Base-by-base conservation (phyloP, 106 monocot genomes). In the Dendrobium chrysotoxum region DNA sequence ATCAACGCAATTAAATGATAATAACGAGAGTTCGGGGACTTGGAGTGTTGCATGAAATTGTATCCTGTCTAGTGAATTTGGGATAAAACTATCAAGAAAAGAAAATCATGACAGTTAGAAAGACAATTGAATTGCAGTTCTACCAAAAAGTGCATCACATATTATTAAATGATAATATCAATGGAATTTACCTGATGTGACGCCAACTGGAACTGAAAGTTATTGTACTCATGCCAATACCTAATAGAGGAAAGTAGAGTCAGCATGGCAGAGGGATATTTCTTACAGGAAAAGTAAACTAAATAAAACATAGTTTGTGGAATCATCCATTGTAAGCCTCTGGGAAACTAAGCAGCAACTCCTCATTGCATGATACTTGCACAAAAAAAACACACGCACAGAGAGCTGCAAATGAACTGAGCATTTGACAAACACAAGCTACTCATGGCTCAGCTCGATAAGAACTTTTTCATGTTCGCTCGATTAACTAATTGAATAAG, bases 181-280 rank as follows among this genome's bases (percentile, higher is more conserved):
- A 1, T 31, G 17, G 50, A 81, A 44, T 41, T 28, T 80, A 97
- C 97, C 97, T 97, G 95, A 81, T 99, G 93, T 57, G 89, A 86
- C 23, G 80, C 89, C 53, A 95, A 85, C 83, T 99, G 95, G 77
- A 95, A 95, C 77, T 95, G 93, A 73, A 95, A 95, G 81, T 90
- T 85, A 81, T 99, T 99, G 80, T 93, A 93, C 64, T 91, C 95
- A 71, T 93, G 95, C 98, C 98, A 99, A 82, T 99, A 99, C 80
- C 98, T 99, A 85, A 53, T 28, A 78, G 61, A 53, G 23, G 41
- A 79, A 40, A 76, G 21, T 42, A 4, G 46, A 47, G 53, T 70
- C 23, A 85, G 44, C 25, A 61, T 78, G 21, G 26, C 17, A 38
- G 4, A 18, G 21, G 7, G 1, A 26, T 41, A 25, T 21, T 42